Base-by-base conservation (phyloP, 2,329 filamentous ascomycete genomes). In the Cryphonectria parasitica region DNA sequence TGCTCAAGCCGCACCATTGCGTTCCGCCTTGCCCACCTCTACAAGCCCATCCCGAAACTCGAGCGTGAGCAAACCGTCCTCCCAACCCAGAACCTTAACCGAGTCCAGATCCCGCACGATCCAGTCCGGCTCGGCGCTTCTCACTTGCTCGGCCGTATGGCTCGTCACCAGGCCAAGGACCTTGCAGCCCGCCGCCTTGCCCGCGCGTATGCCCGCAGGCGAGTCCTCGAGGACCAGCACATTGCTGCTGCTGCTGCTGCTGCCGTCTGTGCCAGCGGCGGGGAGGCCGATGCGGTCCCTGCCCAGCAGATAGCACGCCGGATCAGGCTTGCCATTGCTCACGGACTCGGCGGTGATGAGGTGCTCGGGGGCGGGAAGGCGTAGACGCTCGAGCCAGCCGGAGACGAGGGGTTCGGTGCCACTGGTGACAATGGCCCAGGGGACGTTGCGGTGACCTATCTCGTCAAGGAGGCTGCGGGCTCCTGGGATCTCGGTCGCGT, bases 391-490 rank as follows among this genome's bases (percentile, higher is more conserved):
- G 62, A 95, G 86, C 92, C 92, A 95, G 73, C 92, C 92, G 64
- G 83, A 84, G 8, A 94, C 88, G 15, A 95, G 87, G 73, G 84
- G 89, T 67, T 82, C 78, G 2, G 91, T 93, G 58, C 92, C 92
- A 0, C 91, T 94, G 0, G 90, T 92, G 70, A 95, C 95, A 75
- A 98, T 97, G 66, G 93, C 92, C 96, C 95, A 98, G 69, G 90
- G 91, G 3, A 88, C 88, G 58, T 83, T 81, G 66, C 83, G 83
- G 52, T 84, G 79, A 73, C 92, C 91, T 58, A 98, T 86, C 43
- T 84, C 80, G 73, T 88, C 83, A 65, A 97, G 87, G 68, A 97
- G 86, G 41, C 84, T 79, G 72, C 94, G 89, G 8, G 93, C 91
- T 17, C 95, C 96, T 0, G 94, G 93, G 74, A 98, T 94, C 80